A percentile compares a stretch with the other conserved stretches of the same genome.
Evolutionary conservation across 2,329 filamentous ascomycete genomes (phyloP).

Genomic region (Ophiosphaerella narmari): DNA sequence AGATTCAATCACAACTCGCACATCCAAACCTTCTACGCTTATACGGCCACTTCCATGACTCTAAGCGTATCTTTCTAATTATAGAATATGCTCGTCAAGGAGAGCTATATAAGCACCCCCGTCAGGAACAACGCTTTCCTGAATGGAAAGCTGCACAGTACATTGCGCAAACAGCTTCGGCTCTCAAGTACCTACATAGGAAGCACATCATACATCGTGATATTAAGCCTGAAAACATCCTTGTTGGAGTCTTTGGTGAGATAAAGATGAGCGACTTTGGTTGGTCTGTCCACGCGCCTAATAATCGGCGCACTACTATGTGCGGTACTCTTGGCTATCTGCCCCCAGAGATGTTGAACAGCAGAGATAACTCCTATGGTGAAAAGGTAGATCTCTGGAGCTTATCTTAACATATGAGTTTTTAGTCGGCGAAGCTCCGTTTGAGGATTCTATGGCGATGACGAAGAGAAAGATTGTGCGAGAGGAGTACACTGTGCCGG

Average conservation of each 20-base stretch:
- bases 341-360: constrained; percentile 94
- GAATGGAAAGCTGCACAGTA: constrained; percentile 88
- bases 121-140: constrained; percentile 77
- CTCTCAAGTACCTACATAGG: constrained; percentile 86
- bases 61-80: constrained; percentile 84
- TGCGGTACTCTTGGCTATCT: constrained; percentile 97
- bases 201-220: constrained; percentile 98
- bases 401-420: constrained; percentile 94
- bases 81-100: constrained; percentile 85
- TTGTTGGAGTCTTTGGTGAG: constrained; percentile 94
- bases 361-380: constrained; percentile 83
- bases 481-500: constrained; percentile 90
- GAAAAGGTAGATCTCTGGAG: constrained; percentile 98
- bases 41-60: constrained; percentile 88
- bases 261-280: constrained; percentile 99
- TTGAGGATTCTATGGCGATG: constrained; percentile 94
- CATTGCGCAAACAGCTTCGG: constrained; percentile 85
- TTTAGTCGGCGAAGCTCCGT: constrained; percentile 91
- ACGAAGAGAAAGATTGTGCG: constrained; percentile 87
- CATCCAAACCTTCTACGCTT: constrained; percentile 85
- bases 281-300: constrained; percentile 97
- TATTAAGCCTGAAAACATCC: constrained; percentile 97
- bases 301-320: constrained; percentile 90
- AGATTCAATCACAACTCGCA: constrained; percentile 85
- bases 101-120: constrained; percentile 85